phyloP scores from a whole-genome alignment of 441 rosid species.

The Arabidopsis hybrid region DNA sequence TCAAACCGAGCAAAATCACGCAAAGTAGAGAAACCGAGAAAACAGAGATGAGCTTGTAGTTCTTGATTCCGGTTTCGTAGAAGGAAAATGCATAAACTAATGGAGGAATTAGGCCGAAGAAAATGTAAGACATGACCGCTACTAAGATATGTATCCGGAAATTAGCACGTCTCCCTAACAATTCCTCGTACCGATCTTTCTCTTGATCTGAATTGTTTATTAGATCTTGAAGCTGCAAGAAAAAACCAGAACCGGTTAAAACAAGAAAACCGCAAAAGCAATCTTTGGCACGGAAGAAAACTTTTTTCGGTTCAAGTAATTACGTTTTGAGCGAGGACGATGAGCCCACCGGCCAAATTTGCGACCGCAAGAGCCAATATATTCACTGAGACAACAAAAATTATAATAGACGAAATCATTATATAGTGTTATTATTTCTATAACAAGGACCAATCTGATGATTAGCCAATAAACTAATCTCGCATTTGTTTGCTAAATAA shows the following conservation, averaged over 20 bases:
- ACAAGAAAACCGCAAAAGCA: not conserved
- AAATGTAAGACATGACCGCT: constrained; percentile 63
- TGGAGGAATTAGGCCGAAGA: constrained; percentile 79
- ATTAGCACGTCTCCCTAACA: constrained; percentile 61
- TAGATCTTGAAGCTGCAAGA: constrained; percentile 69
- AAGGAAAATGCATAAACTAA: constrained; percentile 73
- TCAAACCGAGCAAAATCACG: constrained; percentile 65
- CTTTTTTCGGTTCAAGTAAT: constrained; percentile 24
- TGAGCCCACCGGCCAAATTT: constrained; percentile 78
- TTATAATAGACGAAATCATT: not conserved
- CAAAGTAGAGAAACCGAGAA: constrained; percentile 67
- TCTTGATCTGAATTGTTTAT: constrained; percentile 45
- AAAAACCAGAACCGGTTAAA: constrained; percentile 15
- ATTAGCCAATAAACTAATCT: not conserved
- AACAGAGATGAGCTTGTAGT: constrained; percentile 63
- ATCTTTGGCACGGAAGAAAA: not conserved
- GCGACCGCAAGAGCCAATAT: constrained; percentile 77
- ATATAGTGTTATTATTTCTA: not conserved
- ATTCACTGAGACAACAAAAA: constrained; percentile 60
- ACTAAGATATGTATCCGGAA: constrained; percentile 54
- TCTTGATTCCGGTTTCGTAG: constrained; percentile 56
- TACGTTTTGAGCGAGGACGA: constrained; percentile 67
- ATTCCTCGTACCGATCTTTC: constrained; percentile 55
- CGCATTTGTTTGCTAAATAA: not conserved
- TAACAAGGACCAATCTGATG: not conserved